Percentiles rank a stretch among this genome's conserved stretches.
Conservation (phyloP, 1,284 basidiomycete species). For the Mycena sp. region DNA sequence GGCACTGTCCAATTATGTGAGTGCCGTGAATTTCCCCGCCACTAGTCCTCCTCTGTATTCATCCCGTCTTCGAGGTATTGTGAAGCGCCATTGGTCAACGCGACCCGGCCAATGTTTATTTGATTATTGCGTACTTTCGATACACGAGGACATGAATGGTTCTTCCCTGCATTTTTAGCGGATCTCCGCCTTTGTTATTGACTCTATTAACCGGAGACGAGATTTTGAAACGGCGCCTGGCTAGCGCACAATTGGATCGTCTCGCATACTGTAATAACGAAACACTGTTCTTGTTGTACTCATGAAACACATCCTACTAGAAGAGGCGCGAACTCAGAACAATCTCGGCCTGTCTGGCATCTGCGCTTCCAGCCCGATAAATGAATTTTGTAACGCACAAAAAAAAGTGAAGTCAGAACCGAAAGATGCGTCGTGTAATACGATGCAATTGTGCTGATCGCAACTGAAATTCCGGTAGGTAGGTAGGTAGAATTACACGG, state of each 20-base stretch:
- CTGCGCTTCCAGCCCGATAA: slow-evolving; percentile 35
- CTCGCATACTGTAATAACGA: slow-evolving; percentile 9
- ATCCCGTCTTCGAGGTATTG: slow-evolving; percentile 26
- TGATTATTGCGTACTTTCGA: slow-evolving; percentile 25
- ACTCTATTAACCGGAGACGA: neutral
- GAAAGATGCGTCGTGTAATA: no score
- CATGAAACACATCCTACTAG: no score
- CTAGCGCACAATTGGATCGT: slow-evolving; percentile 11
- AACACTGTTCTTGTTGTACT: neutral
- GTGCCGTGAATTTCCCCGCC: slow-evolving; percentile 13
- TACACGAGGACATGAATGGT: neutral
- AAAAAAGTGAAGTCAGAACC: no score
- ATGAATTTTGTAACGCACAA: no score
- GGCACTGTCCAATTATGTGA: slow-evolving; percentile 31
- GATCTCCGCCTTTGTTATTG: neutral
- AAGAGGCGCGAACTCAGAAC: slow-evolving; percentile 19
- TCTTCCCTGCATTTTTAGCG: neutral
- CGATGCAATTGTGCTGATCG: no score
- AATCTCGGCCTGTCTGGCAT: slow-evolving; percentile 54
- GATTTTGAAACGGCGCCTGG: neutral
- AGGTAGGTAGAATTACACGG: no score
- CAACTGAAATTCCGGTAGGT: no score
- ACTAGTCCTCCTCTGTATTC: slow-evolving; percentile 8
- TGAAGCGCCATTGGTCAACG: slow-evolving; percentile 7
- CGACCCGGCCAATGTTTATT: slow-evolving; percentile 10